Evolutionary conservation across 192 early-diverging fungal genomes (phyloP), one percentile per base, ranked within the genome.

Genomic region (Haplosporangium gracile): DNA sequence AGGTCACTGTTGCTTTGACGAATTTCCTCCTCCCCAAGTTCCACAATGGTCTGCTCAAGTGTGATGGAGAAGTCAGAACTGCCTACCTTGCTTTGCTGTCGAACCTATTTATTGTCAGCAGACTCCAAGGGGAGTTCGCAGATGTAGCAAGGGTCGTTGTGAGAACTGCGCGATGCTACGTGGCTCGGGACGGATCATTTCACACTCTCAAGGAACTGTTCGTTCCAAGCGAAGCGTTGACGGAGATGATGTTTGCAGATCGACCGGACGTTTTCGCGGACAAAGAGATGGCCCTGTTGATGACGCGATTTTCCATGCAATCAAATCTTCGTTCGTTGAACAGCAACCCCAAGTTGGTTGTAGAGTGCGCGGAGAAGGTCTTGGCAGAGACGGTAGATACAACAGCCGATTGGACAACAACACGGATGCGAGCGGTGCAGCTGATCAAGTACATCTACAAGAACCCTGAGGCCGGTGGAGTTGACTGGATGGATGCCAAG

Each of bases 401-500:
- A 5, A 15, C 71, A 20, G n/a, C 7, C 5, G 26, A 29, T 63
- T 26, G 0, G 26, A 10, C 0, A 11, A n/a, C 3, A 29, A 26
- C 11, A 9, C 55, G 20, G 0, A 9, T 0, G 26, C 63, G 32
- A 26, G 81, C 76, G 7, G 7, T 2, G 4, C 4, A 0, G 0
- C 39, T 82, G 0, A 70, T 82, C 6, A 6, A 22, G 13, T 39
- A 74, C 43, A 74, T 82, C 76, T 82, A 82, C 60, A 22, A 69
- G 8, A 26, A 51, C 4, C 57, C 32, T n/a, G 47, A 49, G 4
- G 47, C 47, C 18, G n/a, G 22, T 15, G 38, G 32, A 13, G 15
- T 49, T 2, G 29, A 75, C 29, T 83, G 82, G 82, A 83, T 83
- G 82, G 65, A 68, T 15, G 40, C 47, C 18, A n/a, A 78, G 24